Conservation (phyloP, 495 filamentous ascomycete species). For the Cetradonia linearis region DNA sequence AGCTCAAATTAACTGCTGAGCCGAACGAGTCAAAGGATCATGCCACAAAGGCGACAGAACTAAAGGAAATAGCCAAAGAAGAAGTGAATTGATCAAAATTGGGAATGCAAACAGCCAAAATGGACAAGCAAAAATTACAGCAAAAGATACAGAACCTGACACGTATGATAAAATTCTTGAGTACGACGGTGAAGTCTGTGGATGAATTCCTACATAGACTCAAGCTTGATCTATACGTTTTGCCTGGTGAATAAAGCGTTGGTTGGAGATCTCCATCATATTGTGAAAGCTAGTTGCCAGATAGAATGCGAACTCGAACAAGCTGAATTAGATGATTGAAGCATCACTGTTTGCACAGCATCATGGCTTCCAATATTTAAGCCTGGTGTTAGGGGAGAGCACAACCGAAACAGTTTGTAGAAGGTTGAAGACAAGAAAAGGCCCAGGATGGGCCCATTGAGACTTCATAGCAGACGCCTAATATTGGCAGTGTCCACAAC, state of each 20-base stretch:
- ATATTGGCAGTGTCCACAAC: background rate
- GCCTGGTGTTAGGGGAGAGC: background rate
- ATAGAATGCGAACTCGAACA: background rate
- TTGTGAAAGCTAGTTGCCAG: conserved; percentile 21
- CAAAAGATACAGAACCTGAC: conserved; percentile 15
- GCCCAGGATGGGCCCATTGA: background rate
- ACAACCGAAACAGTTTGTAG: background rate
- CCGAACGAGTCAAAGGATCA: conserved; percentile 9
- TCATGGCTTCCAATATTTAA: background rate
- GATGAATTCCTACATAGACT: conserved; percentile 8
- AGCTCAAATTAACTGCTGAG: conserved; percentile 8
- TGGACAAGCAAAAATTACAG: conserved; percentile 12
- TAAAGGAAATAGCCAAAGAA: conserved; percentile 16
- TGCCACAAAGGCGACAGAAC: conserved; percentile 1
- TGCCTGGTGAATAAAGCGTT: background rate
- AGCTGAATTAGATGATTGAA: background rate
- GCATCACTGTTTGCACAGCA: background rate
- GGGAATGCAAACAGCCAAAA: conserved; percentile 9
- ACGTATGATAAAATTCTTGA: conserved; percentile 10
- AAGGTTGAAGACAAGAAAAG: background rate
- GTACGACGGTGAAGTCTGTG: background rate
- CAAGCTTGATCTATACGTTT: conserved; percentile 11
- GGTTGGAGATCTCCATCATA: conserved; percentile 22
- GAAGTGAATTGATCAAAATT: conserved; percentile 3
- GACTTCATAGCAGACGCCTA: background rate